Conservation (phyloP, 2,329 filamentous ascomycete genomes). For the Septoria linicola region DNA sequence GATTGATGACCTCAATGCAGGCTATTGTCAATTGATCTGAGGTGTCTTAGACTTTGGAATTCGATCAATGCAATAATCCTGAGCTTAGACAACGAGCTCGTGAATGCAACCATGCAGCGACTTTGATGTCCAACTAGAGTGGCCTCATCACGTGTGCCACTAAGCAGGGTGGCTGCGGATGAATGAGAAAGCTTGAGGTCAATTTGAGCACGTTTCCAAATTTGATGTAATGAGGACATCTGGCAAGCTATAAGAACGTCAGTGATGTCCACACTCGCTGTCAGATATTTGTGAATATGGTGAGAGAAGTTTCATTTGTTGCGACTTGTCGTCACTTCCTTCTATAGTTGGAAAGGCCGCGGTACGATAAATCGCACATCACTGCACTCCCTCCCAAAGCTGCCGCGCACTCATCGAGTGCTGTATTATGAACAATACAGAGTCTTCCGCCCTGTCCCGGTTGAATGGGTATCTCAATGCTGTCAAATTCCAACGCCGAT, state of each 20-base stretch:
- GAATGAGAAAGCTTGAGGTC: slow-evolving; percentile 18
- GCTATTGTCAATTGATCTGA: too few species aligned
- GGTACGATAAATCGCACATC: too few species aligned
- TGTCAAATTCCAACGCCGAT: slow-evolving; percentile 17
- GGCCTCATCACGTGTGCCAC: slow-evolving; percentile 7
- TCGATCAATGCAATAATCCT: too few species aligned
- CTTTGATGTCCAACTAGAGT: slow-evolving; percentile 16
- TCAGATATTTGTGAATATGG: too few species aligned
- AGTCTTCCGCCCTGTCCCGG: slow-evolving; percentile 24
- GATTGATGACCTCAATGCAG: too few species aligned
- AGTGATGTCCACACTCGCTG: not conserved
- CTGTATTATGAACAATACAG: slow-evolving; percentile 9
- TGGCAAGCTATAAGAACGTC: not conserved
- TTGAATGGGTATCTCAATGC: slow-evolving; percentile 38
- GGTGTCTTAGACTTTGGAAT: too few species aligned
- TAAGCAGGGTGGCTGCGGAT: slow-evolving; percentile 8
- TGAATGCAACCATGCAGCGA: not conserved
- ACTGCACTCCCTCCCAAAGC: not conserved
- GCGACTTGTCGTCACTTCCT: too few species aligned
- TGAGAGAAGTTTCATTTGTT: too few species aligned
- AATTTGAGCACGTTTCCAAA: slow-evolving; percentile 17
- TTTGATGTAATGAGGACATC: not conserved
- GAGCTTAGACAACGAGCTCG: too few species aligned
- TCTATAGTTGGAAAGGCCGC: too few species aligned
- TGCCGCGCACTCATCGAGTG: slow-evolving; percentile 1